Evolutionary conservation across 352 stramenopile genomes (phyloP).

Genomic region (Pythium aquatile): DNA sequence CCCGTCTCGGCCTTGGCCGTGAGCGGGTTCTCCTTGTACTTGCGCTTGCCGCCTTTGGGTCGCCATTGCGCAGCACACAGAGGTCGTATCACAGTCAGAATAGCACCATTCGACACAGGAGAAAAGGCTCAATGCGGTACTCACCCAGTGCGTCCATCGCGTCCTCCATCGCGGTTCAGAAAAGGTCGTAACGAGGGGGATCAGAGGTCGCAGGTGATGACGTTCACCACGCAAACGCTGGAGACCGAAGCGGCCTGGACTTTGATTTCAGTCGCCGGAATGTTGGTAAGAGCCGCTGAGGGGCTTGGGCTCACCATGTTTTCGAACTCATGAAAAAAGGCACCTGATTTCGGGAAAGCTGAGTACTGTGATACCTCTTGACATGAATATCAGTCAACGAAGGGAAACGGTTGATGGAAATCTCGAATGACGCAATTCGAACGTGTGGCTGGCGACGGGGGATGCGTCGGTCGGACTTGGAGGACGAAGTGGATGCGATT

Average conservation of each 20-base stretch:
- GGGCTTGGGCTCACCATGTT: background rate
- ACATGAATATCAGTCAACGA: background rate
- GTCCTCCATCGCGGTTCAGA: constrained; percentile 18
- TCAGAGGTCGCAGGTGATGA: background rate
- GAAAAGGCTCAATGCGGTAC: background rate
- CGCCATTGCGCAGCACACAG: background rate
- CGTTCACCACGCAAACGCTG: background rate
- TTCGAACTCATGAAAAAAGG: background rate
- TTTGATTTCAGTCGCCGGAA: constrained; percentile 22
- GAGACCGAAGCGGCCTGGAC: background rate
- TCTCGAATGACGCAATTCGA: background rate
- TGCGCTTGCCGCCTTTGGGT: constrained; percentile 57
- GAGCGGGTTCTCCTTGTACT: constrained; percentile 73
- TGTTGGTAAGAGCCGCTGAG: constrained; percentile 22
- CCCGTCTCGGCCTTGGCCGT: constrained; percentile 74
- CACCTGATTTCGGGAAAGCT: background rate
- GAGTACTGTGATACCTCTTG: background rate
- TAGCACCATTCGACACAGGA: constrained; percentile 6
- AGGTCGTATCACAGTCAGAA: constrained; percentile 10
- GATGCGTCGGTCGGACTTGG: background rate
- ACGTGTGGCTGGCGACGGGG: background rate
- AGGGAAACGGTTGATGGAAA: background rate
- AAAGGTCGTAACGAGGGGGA: background rate
- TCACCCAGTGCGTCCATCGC: constrained; percentile 20
- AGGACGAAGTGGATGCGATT: background rate